A percentile compares a stretch with the other conserved stretches of the same genome.
phyloP scores from a whole-genome alignment of 805 yeast species.

The Lachancea sp. region DNA sequence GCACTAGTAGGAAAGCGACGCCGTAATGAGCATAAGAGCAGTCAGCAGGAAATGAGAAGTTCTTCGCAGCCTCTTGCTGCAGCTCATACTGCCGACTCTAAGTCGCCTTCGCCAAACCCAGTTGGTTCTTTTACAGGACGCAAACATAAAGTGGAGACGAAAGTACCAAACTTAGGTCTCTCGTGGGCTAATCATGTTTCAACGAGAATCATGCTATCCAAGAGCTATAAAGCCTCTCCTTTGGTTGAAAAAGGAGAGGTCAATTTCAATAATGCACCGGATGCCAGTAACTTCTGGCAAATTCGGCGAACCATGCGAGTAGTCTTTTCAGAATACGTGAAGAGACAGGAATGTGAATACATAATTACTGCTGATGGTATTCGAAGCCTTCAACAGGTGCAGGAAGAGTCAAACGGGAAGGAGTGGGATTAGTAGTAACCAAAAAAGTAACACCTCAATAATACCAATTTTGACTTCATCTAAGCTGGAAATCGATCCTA shows the following conservation, averaged over 20 bases:
- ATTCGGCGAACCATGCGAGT: conserved; percentile 35
- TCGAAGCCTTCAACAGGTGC: conserved; percentile 9
- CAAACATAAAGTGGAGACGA: conserved; percentile 31
- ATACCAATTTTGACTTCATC: conserved; percentile 3
- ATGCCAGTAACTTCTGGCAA: conserved; percentile 31
- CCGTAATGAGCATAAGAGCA: neutral
- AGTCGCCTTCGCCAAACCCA: neutral
- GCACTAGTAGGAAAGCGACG: conserved; percentile 4
- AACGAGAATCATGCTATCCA: conserved; percentile 42
- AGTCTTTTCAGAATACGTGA: conserved; percentile 37
- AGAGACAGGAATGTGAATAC: conserved; percentile 20
- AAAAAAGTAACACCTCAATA: neutral
- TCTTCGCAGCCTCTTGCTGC: neutral
- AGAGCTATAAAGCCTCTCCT: conserved; percentile 38
- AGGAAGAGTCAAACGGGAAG: neutral
- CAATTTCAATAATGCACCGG: conserved; percentile 29
- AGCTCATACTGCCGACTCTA: neutral
- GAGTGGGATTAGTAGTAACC: neutral
- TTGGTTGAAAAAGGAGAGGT: conserved; percentile 26
- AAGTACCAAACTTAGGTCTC: conserved; percentile 50
- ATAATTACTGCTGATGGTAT: conserved; percentile 26
- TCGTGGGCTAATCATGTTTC: conserved; percentile 48
- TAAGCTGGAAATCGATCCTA: neutral
- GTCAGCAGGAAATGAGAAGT: neutral
- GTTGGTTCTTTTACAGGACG: conserved; percentile 11